Conservation (phyloP, 78 protist species). For the Monocercomonoides exilis region DNA sequence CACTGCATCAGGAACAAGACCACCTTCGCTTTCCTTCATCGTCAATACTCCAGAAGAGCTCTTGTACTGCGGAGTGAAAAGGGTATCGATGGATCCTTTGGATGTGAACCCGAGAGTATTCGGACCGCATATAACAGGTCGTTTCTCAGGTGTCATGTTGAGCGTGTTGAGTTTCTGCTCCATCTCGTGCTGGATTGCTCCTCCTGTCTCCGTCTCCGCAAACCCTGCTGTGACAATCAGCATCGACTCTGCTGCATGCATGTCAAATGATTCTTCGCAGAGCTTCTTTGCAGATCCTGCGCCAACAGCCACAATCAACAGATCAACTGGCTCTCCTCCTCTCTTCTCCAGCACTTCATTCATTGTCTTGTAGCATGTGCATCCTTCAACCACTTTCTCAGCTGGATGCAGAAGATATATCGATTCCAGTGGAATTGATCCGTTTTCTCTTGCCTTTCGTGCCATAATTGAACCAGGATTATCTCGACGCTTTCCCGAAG, state of each 20-base stretch:
- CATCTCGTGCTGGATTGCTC: conserved; percentile 4
- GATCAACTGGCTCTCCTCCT: conserved; percentile 25
- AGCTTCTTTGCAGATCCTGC: conserved; percentile 11
- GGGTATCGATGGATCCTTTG: neutral
- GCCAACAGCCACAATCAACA: conserved; percentile 31
- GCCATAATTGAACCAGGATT: conserved; percentile 16
- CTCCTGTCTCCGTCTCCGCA: conserved; percentile 35
- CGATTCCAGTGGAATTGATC: neutral
- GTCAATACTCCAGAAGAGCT: neutral
- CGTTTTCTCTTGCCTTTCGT: neutral
- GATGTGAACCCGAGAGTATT: conserved; percentile 33
- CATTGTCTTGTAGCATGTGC: neutral
- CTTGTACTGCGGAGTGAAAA: conserved; percentile 17
- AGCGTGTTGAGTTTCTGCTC: neutral
- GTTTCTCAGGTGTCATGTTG: neutral
- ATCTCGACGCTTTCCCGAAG: neutral
- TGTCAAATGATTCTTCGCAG: neutral
- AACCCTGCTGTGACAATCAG: conserved; percentile 39
- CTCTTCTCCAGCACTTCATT: neutral
- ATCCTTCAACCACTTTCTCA: neutral
- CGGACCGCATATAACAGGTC: conserved; percentile 40
- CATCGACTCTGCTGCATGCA: conserved; percentile 9
- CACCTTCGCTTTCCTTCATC: neutral
- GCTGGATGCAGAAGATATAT: conserved; percentile 17
- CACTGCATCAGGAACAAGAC: neutral